phyloP scores from a whole-genome alignment of 1,284 basidiomycete species.

The Dichomitus squalens region DNA sequence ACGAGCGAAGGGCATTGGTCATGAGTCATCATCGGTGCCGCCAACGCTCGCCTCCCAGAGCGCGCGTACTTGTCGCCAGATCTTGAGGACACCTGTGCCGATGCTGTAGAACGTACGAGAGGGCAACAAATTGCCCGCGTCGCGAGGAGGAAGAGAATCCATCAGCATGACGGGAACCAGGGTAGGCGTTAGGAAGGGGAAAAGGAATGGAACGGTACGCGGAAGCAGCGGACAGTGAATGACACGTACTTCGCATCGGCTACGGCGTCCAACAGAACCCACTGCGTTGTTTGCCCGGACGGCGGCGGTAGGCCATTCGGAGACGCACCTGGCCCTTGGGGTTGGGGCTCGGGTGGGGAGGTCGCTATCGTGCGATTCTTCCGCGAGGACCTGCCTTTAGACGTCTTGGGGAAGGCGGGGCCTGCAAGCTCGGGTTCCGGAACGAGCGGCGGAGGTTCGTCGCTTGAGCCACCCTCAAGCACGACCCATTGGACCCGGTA shows the following conservation, averaged over 20 bases:
- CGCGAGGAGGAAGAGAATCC: background rate
- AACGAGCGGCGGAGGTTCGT: slow-evolving; percentile 29
- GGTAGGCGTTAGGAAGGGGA: background rate
- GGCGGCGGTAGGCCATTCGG: background rate
- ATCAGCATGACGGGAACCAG: background rate
- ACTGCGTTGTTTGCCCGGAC: slow-evolving; percentile 32
- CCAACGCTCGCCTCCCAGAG: slow-evolving; percentile 30
- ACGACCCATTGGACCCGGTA: slow-evolving; percentile 81
- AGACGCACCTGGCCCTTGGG: slow-evolving; percentile 6
- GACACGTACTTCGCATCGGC: slow-evolving; percentile 61
- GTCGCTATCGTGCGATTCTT: background rate
- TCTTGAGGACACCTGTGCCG: slow-evolving; percentile 41
- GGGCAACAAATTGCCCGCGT: slow-evolving; percentile 7
- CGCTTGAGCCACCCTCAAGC: slow-evolving; percentile 50
- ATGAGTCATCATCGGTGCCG: background rate
- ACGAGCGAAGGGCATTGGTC: background rate
- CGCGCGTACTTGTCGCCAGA: slow-evolving; percentile 36
- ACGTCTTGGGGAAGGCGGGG: slow-evolving; percentile 9
- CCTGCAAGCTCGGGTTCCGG: slow-evolving; percentile 10
- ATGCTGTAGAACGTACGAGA: slow-evolving; percentile 28
- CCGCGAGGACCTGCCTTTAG: slow-evolving; percentile 4
- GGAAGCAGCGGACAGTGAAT: background rate
- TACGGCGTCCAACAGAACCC: slow-evolving; percentile 60
- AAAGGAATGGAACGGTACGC: background rate
- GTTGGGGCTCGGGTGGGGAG: slow-evolving; percentile 1